Conservation (phyloP, 108 stramenopile genomes). For the Aurantiochytrium sp. region DNA sequence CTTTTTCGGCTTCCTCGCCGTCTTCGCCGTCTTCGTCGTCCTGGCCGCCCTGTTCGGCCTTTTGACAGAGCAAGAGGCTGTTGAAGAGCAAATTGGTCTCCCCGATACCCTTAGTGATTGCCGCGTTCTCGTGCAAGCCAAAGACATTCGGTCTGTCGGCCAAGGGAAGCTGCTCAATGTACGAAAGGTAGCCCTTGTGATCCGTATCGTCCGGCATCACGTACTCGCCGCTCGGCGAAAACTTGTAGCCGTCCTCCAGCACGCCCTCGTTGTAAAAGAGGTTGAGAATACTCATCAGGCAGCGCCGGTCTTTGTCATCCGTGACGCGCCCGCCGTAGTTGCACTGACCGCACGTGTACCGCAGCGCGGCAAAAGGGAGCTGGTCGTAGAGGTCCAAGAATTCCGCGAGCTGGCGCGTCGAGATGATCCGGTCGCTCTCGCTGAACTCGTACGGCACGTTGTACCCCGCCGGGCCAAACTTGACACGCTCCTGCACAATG, state of each 20-base stretch:
- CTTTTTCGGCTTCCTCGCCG: constrained; percentile 49
- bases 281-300: constrained; percentile 50
- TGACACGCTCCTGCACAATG: constrained; percentile 54
- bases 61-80: constrained; percentile 37
- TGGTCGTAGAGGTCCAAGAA: constrained; percentile 53
- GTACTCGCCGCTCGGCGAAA: constrained; percentile 23
- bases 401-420: constrained; percentile 55
- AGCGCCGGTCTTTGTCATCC: constrained; percentile 60
- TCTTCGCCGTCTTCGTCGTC: constrained; percentile 49
- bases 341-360: constrained; percentile 14
- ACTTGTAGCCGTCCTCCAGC: constrained; percentile 37
- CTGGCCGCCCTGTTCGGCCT: constrained; percentile 40
- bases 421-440: constrained; percentile 60
- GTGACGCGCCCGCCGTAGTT: constrained; percentile 62
- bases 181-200: constrained; percentile 44
- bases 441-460: constrained; percentile 62
- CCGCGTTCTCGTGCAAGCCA: constrained; percentile 61
- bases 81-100: constrained; percentile 37
- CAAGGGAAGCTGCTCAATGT: constrained; percentile 51
- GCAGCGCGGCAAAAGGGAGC: background rate
- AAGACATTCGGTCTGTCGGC: constrained; percentile 57
- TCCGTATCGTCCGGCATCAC: constrained; percentile 36
- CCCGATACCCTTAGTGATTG: constrained; percentile 54
- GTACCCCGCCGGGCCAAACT: constrained; percentile 58
- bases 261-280: constrained; percentile 52